Conservation (phyloP, 2,329 filamentous ascomycete species). For the Plectosphaerella sp. region DNA sequence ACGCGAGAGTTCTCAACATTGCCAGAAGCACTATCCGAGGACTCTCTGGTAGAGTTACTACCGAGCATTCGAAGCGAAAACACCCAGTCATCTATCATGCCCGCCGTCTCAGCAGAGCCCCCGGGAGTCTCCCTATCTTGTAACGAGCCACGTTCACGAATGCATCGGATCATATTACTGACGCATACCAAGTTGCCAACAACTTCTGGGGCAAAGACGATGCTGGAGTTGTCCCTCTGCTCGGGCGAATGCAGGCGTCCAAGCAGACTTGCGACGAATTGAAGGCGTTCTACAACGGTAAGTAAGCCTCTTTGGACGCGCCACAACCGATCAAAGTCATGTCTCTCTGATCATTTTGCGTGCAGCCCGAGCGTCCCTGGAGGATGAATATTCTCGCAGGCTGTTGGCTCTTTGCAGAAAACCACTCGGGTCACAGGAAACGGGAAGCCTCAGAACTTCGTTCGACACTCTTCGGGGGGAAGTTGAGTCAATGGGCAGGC, state of each 20-base stretch:
- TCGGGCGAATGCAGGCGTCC: slow-evolving; percentile 90
- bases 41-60: too few species aligned
- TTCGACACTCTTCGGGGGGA: slow-evolving; percentile 86
- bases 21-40: too few species aligned
- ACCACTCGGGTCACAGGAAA: slow-evolving; percentile 81
- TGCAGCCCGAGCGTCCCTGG: slow-evolving; percentile 80
- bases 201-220: slow-evolving; percentile 99
- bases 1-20: too few species aligned
- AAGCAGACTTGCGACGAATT: slow-evolving; percentile 95
- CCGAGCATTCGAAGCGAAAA: too few species aligned
- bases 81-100: slow-evolving; percentile 42
- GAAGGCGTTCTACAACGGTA: slow-evolving; percentile 83
- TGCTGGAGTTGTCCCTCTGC: slow-evolving; percentile 84
- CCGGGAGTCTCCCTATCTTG: slow-evolving; percentile 66
- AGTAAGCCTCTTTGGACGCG: slow-evolving; percentile 15
- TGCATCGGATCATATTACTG: neutral
- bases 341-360: neutral
- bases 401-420: slow-evolving; percentile 83
- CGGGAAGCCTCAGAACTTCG: slow-evolving; percentile 76
- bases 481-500: slow-evolving; percentile 89
- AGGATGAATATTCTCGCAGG: slow-evolving; percentile 94
- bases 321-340: too few species aligned
- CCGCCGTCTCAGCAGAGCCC: slow-evolving; percentile 54
- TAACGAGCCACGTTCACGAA: slow-evolving; percentile 27
- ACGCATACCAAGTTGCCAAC: slow-evolving; percentile 73